phyloP scores from a whole-genome alignment of 2,329 filamentous ascomycete genomes.

The Cladosporium velox region DNA sequence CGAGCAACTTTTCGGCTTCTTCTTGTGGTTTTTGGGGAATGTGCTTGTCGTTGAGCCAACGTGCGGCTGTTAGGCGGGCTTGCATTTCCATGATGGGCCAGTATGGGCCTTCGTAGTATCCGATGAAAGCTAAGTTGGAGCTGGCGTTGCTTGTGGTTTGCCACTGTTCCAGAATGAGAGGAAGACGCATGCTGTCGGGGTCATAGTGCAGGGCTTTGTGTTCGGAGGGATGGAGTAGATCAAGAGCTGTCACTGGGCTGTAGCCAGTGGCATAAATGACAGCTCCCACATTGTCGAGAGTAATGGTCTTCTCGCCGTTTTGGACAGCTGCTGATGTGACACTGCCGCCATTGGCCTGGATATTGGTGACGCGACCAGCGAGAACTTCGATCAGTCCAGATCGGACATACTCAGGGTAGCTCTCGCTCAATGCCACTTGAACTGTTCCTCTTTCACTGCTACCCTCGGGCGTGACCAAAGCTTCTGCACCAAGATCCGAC shows the following conservation, averaged over 20 bases:
- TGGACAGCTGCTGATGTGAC: conserved; percentile 15
- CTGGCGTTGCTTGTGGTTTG: conserved; percentile 49
- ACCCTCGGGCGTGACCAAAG: conserved; percentile 26
- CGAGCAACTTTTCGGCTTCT: conserved; percentile 51
- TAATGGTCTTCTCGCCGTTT: conserved; percentile 37
- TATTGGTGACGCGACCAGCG: conserved; percentile 39
- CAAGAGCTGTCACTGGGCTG: conserved; percentile 62
- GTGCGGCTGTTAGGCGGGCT: conserved; percentile 64
- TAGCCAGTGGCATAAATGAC: conserved; percentile 78
- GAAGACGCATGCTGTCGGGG: conserved; percentile 56
- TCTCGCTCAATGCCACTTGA: conserved; percentile 69
- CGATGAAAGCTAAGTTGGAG: conserved; percentile 72
- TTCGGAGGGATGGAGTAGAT: conserved; percentile 62
- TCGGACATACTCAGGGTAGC: conserved; percentile 73
- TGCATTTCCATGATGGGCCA: conserved; percentile 91
- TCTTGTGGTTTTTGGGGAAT: conserved; percentile 27
- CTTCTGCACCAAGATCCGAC: conserved; percentile 35
- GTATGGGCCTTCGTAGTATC: conserved; percentile 81
- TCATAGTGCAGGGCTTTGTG: conserved; percentile 61
- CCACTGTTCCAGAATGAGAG: conserved; percentile 63
- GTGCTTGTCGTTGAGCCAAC: conserved; percentile 56
- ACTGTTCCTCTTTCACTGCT: conserved; percentile 42
- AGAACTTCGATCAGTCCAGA: conserved; percentile 53
- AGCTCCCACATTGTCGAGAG: conserved; percentile 57
- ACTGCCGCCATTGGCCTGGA: conserved; percentile 5